Base-by-base conservation (phyloP, 805 yeast species). In the Yarrowia keelungensis region DNA sequence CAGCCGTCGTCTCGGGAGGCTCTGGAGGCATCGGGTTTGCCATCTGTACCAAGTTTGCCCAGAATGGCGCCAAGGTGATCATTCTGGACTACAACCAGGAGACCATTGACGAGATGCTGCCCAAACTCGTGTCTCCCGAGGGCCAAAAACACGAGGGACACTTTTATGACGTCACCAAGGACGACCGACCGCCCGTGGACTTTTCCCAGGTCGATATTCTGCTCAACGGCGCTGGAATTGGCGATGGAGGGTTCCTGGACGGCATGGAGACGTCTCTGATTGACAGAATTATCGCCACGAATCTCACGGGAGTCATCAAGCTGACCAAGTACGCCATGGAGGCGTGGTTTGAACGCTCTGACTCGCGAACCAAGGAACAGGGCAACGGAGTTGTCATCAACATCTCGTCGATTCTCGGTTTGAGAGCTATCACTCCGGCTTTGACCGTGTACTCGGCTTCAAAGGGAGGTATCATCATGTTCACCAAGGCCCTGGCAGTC, bases 381-480 rank as follows among this genome's bases (percentile, higher is more conserved):
- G 66, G 53, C 10, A 59, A 59, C 35, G 75, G 80, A 15, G 73
- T 79, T 22, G 84, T 91, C 14, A 74, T 91, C 41, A 90, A 89
- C 74, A 77, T 91, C 0, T 85, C 94, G 2, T 90, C 96, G 0
- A 81, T 89, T 12, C 78, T 91, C 16, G 86, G 89, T 0, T 56
- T 79, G 2, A 78, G 81, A 0, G 83, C 81, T 0, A 12, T 65
- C n/a, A 69, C 72, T 10, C 82, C 84, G 2, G 96, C 96, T 0
- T 83, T 92, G 0, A 71, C 86, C 0, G 87, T 87, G 0, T 91
- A 91, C 73, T 79, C 89, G 0, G 90, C 92, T 0, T 80, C 89
- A 64, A 91, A 91, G 75, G 87, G 88, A 0, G 97, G 92, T 0
- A 73, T 91, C 3, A 77, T 84, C 64, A 88, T 88, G 8, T 86